Evolutionary conservation across 441 rosid genomes (phyloP).

Genomic region (Gossypium gossypioides): DNA sequence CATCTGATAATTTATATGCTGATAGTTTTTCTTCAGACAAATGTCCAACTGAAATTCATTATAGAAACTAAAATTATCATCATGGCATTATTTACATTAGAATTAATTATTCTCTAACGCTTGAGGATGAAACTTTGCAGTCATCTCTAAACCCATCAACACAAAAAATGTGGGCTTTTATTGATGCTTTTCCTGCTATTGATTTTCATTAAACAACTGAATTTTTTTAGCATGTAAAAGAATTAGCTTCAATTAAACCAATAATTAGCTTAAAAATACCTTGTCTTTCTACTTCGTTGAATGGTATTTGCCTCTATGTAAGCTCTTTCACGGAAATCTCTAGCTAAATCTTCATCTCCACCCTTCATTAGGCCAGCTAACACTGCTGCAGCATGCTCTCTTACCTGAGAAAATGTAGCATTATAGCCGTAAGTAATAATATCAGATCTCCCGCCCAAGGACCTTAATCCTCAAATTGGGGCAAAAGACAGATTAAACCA

Average conservation of each 20-base stretch:
- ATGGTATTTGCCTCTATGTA: conserved; percentile 59
- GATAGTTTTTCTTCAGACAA: background rate
- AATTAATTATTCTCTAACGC: background rate
- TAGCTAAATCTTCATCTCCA: conserved; percentile 78
- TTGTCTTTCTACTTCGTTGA: conserved; percentile 55
- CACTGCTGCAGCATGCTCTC: conserved; percentile 98
- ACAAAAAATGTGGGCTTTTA: background rate
- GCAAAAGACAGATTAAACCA: background rate
- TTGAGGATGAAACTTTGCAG: background rate
- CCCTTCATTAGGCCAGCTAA: conserved; percentile 95
- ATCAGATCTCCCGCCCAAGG: conserved; percentile 8
- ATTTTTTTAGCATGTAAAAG: background rate
- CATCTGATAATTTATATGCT: background rate
- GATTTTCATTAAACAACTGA: background rate
- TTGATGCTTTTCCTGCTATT: conserved; percentile 2
- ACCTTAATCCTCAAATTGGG: background rate
- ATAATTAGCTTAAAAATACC: conserved; percentile 27
- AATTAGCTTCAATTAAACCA: background rate
- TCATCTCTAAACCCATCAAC: background rate
- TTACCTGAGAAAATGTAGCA: conserved; percentile 45
- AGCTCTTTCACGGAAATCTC: conserved; percentile 76
- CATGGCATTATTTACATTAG: background rate
- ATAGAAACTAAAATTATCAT: conserved; percentile 6
- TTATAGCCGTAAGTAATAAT: conserved; percentile 9
- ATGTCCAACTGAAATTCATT: background rate